Percentiles rank a stretch among this genome's conserved stretches.
Conservation (phyloP, 2,329 filamentous ascomycete genomes). For the Curvularia eragrostidis region DNA sequence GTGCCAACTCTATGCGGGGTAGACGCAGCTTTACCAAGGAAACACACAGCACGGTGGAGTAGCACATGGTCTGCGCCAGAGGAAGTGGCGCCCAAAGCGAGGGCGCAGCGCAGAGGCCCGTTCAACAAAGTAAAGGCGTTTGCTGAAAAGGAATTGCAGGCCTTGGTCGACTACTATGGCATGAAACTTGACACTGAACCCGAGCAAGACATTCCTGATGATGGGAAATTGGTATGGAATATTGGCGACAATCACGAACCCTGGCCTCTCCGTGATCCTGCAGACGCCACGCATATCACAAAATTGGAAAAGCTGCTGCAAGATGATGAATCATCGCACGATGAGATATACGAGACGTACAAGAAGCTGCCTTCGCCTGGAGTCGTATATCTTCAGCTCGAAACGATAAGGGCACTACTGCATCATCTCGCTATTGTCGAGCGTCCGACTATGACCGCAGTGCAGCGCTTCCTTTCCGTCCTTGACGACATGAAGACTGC, state of each 20-base stretch:
- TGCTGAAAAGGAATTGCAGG: slow-evolving; percentile 53
- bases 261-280: slow-evolving; percentile 40
- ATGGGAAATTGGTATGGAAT: slow-evolving; percentile 39
- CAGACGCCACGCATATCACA: slow-evolving; percentile 47
- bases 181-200: slow-evolving; percentile 30
- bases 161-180: slow-evolving; percentile 58
- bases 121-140: slow-evolving; percentile 40
- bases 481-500: slow-evolving; percentile 81
- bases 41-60: slow-evolving; percentile 29
- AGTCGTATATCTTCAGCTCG: slow-evolving; percentile 57
- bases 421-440: slow-evolving; percentile 71
- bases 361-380: slow-evolving; percentile 60
- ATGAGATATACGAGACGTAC: slow-evolving; percentile 62
- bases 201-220: slow-evolving; percentile 44
- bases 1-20: slow-evolving; percentile 26
- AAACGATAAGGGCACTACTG: slow-evolving; percentile 68
- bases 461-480: slow-evolving; percentile 82
- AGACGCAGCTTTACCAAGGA: slow-evolving; percentile 7
- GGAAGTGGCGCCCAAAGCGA: slow-evolving; percentile 17
- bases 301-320: slow-evolving; percentile 50
- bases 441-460: slow-evolving; percentile 60
- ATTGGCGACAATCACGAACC: slow-evolving; percentile 43
- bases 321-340: slow-evolving; percentile 53
- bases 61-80: slow-evolving; percentile 14
- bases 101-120: slow-evolving; percentile 22